Evolutionary conservation across 2,329 filamentous ascomycete genomes (phyloP).

Genomic region (Aphanocladium album): DNA sequence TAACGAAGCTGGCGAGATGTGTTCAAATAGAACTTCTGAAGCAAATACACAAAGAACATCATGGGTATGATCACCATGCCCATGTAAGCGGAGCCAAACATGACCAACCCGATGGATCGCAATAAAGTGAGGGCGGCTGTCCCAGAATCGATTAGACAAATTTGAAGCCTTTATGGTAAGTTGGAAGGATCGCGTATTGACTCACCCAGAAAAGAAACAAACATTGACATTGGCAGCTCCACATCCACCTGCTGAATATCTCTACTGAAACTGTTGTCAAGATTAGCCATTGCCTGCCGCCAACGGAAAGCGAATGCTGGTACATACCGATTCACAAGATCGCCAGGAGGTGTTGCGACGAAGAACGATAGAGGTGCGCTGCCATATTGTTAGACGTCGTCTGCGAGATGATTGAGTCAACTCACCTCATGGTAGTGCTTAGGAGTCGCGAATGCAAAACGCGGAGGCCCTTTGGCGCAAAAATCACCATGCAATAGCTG

Average conservation of each 20-base stretch:
- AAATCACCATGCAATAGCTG: constrained; percentile 12
- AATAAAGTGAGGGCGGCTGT: constrained; percentile 18
- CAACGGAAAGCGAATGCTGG: not conserved
- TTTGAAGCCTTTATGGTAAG: too few relatives aligned
- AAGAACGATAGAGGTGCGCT: constrained; percentile 30
- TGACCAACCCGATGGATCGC: constrained; percentile 34
- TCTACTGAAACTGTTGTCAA: constrained; percentile 28
- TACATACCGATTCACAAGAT: constrained; percentile 25
- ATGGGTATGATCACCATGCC: constrained; percentile 38
- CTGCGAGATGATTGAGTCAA: not conserved
- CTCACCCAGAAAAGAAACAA: not conserved
- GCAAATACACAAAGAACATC: constrained; percentile 18
- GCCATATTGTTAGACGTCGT: not conserved
- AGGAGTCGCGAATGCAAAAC: constrained; percentile 20
- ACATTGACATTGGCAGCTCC: constrained; percentile 24
- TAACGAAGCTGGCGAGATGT: constrained; percentile 28
- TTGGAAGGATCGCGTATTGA: too few relatives aligned
- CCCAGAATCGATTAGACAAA: constrained; percentile 7
- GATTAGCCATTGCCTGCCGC: not conserved
- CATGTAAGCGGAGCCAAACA: constrained; percentile 40
- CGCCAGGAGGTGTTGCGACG: constrained; percentile 29
- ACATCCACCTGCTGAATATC: constrained; percentile 34
- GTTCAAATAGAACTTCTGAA: constrained; percentile 26
- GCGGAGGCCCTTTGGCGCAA: constrained; percentile 23
- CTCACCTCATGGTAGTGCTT: constrained; percentile 23